phyloP scores from a whole-genome alignment of 2,329 filamentous ascomycete species.

The Pestalotiopsis sp. region DNA sequence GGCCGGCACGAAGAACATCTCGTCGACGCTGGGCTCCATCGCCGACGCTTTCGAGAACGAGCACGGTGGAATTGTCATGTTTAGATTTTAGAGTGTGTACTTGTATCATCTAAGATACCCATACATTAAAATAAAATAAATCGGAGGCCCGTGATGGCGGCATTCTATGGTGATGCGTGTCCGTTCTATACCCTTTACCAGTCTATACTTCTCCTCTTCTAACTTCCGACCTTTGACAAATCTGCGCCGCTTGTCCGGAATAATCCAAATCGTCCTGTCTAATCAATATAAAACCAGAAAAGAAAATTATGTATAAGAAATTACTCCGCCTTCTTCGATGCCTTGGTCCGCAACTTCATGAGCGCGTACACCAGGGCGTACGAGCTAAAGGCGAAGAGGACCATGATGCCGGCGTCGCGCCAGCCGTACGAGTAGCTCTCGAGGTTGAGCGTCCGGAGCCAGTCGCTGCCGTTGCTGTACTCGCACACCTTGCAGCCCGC shows the following conservation, averaged over 20 bases:
- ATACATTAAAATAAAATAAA: not conserved
- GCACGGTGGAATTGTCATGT: conserved; percentile 18
- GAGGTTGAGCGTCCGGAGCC: conserved; percentile 7
- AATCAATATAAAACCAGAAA: not conserved
- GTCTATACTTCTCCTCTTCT: not conserved
- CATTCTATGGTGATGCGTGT: not conserved
- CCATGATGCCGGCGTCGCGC: conserved; percentile 12
- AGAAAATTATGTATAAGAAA: not conserved
- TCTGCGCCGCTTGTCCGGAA: not conserved
- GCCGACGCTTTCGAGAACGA: conserved; percentile 20
- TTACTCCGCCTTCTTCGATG: conserved; percentile 12
- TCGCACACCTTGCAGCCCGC: conserved; percentile 24
- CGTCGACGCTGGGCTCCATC: conserved; percentile 17
- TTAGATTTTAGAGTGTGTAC: conserved; percentile 17
- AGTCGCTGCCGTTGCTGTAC: conserved; percentile 11
- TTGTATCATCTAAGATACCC: not conserved
- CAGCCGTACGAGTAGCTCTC: conserved; percentile 9
- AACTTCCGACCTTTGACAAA: not conserved
- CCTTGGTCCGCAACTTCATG: conserved; percentile 20
- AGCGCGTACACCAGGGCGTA: conserved; percentile 7
- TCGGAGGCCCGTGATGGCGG: not conserved
- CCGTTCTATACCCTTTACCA: not conserved
- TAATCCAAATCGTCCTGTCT: not conserved
- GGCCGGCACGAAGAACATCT: conserved; percentile 15
- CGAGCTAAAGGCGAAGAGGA: conserved; percentile 11